Evolutionary conservation across 2,329 filamentous ascomycete species (phyloP), one percentile per base, ranked within the genome.

Genomic region (Cercospora nicotianae): DNA sequence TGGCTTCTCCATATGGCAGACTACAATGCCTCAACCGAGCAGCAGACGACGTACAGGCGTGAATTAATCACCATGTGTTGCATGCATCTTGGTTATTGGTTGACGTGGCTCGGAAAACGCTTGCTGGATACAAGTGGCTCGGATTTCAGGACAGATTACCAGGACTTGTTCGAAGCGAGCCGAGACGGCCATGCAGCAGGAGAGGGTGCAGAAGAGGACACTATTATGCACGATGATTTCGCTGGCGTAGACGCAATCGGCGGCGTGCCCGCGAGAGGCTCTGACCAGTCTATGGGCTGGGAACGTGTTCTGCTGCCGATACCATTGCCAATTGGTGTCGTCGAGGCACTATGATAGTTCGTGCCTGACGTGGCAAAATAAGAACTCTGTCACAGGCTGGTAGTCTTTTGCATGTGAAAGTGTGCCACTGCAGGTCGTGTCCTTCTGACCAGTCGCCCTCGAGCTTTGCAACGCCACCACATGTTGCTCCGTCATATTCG

Each of bases 1-100:
- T 87, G 86, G 86, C 71, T 85, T 28, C 71, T 80, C 8, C 83
- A 86, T 72, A 77, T 87, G 9, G 71, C 85, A 28, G 75, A 75
- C 5, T 61, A 75, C 3, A 72, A 75, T 1, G 10, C 70, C 70
- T 31, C 69, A 75, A 36, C 73, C 3, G 13, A 28, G 45, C 63
- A 68, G 26, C 63, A 59, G 12, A 61, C 55, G 2, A 45, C 42
- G 9, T 63, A 72, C n/a, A 53, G 62, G 20, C 65, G 51, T 23
- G 68, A 72, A 5, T 59, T 72, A 2, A 67, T 79, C 69, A 70
- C 33, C 48, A 70, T 73, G 66, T 82, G 80, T 68, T 80, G 81
- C 63, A 72, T 78, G 6, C 70, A 78, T 51, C 78, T 80, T 0
- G 76, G 76, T 7, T 69, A 70, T 31, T 83, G 80, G 81, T 78